Evolutionary conservation across 768 basidiomycete species (phyloP).

Genomic region (Boletus sp.): DNA sequence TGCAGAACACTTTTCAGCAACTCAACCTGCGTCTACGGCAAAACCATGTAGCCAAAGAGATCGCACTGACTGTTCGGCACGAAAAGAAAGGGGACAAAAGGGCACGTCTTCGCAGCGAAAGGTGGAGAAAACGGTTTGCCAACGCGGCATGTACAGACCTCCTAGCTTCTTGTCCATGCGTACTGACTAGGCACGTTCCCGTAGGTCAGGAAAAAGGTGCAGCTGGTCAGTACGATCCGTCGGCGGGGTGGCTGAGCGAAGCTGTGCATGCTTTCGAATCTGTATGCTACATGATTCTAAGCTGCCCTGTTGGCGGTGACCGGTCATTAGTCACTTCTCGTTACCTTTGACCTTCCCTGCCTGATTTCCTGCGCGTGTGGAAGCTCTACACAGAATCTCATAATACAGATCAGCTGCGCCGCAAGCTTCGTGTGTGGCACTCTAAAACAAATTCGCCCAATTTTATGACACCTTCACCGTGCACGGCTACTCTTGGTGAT

Average conservation of each 20-base stretch:
- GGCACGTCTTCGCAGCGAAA: conserved; percentile 66
- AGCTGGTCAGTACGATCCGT: conserved; percentile 75
- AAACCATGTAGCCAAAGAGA: conserved; percentile 54
- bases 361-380: not conserved
- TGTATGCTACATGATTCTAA: conserved; percentile 9
- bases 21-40: conserved; percentile 49
- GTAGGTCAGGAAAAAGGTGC: conserved; percentile 83
- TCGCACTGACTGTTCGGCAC: conserved; percentile 55
- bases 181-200: conserved; percentile 15
- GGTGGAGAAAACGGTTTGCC: conserved; percentile 79
- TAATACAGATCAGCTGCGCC: conserved; percentile 11
- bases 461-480: conserved; percentile 5
- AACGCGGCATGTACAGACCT: conserved; percentile 54
- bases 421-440: conserved; percentile 7
- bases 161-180: conserved; percentile 7
- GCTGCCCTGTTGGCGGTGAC: conserved; percentile 4
- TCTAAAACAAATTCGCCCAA: conserved; percentile 6
- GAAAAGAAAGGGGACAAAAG: conserved; percentile 83
- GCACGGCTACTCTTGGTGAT: conserved; percentile 16
- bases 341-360: conserved; percentile 1
- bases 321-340: not conserved
- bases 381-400: conserved; percentile 1
- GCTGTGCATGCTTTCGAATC: not conserved
- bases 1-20: conserved; percentile 45
- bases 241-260: conserved; percentile 58